phyloP scores from a whole-genome alignment of 768 basidiomycete genomes.

The Mycena pura region DNA sequence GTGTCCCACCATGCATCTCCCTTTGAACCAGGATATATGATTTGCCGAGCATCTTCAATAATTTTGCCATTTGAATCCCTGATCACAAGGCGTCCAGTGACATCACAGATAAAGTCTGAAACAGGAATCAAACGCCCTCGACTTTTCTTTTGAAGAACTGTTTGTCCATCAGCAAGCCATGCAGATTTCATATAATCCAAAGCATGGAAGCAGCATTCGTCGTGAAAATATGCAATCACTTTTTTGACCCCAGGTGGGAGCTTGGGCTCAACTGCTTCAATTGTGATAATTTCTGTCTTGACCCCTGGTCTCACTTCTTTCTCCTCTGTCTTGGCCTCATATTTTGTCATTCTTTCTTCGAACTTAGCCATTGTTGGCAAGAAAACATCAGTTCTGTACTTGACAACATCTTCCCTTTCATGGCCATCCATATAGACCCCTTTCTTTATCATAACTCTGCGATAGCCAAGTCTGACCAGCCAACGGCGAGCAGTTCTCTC shows the following conservation, averaged over 20 bases:
- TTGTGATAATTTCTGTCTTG: no score
- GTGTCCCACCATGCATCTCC: conserved; percentile 30
- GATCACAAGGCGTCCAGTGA: conserved; percentile 15
- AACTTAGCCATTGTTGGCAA: conserved; percentile 22
- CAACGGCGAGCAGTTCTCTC: conserved; percentile 44
- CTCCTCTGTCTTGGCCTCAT: no score
- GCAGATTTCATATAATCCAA: neutral
- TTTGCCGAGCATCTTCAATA: conserved; percentile 24
- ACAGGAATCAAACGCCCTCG: conserved; percentile 32
- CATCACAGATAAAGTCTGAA: conserved; percentile 22
- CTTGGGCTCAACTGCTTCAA: neutral
- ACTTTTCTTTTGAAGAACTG: conserved; percentile 24
- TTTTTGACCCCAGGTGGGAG: neutral
- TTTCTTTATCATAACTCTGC: conserved; percentile 32
- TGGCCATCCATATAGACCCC: conserved; percentile 49
- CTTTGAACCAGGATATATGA: conserved; percentile 31
- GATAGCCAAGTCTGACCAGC: conserved; percentile 44
- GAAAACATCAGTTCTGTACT: conserved; percentile 25
- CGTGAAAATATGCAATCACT: neutral
- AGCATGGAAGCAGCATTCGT: conserved; percentile 2
- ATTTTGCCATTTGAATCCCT: conserved; percentile 3
- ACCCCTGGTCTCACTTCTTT: no score
- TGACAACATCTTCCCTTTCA: conserved; percentile 32
- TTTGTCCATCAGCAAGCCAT: conserved; percentile 5
- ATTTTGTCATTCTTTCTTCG: conserved; percentile 25